These are phyloP conservation scores for Pseudoscleropodium purum DNA, from an alignment of 225 moss, liverwort and hornwort genomes.

Conservation along the genomic window DNA sequence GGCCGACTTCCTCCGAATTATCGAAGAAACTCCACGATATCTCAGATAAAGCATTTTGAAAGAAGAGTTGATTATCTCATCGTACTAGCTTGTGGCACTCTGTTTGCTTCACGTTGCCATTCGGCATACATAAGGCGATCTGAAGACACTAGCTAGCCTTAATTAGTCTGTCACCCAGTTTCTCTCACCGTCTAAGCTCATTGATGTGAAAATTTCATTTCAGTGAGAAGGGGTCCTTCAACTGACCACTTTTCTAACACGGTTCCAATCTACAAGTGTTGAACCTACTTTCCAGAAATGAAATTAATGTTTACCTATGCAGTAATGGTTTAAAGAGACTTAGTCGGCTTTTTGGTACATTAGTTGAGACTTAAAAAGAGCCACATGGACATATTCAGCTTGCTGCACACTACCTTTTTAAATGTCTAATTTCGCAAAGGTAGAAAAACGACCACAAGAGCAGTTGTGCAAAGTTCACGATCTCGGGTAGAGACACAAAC, in stretches of 20 bases:
- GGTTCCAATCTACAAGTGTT: background rate
- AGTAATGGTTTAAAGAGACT: background rate
- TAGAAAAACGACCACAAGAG: background rate
- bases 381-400: background rate
- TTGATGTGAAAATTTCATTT: background rate
- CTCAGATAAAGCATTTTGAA: background rate
- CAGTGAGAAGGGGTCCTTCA: background rate
- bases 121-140: background rate
- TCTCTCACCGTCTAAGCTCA: background rate
- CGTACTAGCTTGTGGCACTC: background rate
- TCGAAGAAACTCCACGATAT: background rate
- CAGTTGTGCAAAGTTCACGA: background rate
- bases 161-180: background rate
- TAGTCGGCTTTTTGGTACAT: too few species aligned
- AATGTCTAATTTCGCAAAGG: background rate
- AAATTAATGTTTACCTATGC: too few species aligned
- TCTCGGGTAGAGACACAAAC: background rate
- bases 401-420: background rate
- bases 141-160: background rate
- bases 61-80: background rate
- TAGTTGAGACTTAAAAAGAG: background rate
- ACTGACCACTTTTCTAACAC: background rate
- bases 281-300: too few species aligned
- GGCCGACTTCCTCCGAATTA: background rate
- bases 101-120: background rate